Conservation (phyloP, 192 early-diverging fungal genomes). For the Coemansia sp. region DNA sequence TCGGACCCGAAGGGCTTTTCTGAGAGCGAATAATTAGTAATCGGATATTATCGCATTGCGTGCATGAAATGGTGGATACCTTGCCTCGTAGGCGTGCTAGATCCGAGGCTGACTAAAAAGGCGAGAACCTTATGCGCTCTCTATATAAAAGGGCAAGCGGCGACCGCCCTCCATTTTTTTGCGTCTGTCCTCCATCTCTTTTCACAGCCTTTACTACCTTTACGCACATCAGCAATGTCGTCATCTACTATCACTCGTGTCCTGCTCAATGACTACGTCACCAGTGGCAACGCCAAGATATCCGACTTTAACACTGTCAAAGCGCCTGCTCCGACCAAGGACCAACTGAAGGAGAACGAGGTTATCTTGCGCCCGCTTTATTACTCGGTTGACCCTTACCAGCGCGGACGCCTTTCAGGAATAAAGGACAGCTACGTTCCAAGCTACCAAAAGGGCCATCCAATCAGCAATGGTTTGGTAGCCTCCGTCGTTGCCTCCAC, state of each 20-base stretch:
- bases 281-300: neutral
- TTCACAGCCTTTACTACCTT: neutral
- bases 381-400: conserved; percentile 76
- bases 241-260: too few species aligned
- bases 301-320: conserved; percentile 26
- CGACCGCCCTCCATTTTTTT: neutral
- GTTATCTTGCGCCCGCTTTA: conserved; percentile 62
- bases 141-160: too few species aligned
- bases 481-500: conserved; percentile 65
- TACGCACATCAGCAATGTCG: too few species aligned
- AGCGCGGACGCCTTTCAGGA: conserved; percentile 69
- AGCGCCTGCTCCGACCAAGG: conserved; percentile 9
- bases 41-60: too few species aligned
- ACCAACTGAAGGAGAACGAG: conserved; percentile 21
- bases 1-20: too few species aligned
- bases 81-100: too few species aligned
- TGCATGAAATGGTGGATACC: too few species aligned
- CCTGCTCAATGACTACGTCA: too few species aligned
- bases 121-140: too few species aligned
- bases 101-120: too few species aligned
- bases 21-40: too few species aligned
- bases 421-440: conserved; percentile 59
- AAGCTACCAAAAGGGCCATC: conserved; percentile 63
- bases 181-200: neutral
- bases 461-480: conserved; percentile 41